A percentile compares a stretch with the other conserved stretches of the same genome.
phyloP scores from a whole-genome alignment of 257 asterid species.

The Solanum stenotomum region DNA sequence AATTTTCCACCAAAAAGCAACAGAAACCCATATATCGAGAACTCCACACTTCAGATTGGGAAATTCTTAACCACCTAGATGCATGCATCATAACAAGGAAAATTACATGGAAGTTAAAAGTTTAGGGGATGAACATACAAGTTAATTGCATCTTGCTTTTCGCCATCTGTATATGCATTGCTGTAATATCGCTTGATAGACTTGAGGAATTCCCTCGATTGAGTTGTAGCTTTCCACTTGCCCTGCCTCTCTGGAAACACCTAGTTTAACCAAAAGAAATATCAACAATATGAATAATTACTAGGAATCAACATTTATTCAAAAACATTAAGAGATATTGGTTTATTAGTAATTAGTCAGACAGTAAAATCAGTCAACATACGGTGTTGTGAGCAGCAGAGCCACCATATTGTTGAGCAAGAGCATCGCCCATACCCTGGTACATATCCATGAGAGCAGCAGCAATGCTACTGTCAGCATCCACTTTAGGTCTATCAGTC shows the following conservation, averaged over 20 bases:
- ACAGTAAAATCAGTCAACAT: constrained; percentile 3
- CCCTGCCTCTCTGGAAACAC: constrained; percentile 99
- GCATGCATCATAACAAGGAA: constrained; percentile 4
- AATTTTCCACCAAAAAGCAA: not conserved
- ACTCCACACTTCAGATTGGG: constrained; percentile 2
- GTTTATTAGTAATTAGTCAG: not conserved
- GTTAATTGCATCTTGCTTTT: constrained; percentile 99
- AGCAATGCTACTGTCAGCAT: constrained; percentile 93
- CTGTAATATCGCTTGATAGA: constrained; percentile 96
- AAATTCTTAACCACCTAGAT: not conserved
- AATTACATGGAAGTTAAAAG: constrained; percentile 3
- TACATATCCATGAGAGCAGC: constrained; percentile 99
- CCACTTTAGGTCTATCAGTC: constrained; percentile 81
- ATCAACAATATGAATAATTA: not conserved
- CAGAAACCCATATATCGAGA: not conserved
- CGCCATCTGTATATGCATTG: constrained; percentile 97
- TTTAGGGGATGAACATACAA: constrained; percentile 35
- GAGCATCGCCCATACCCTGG: constrained; percentile 98
- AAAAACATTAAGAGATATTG: not conserved
- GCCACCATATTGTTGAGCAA: constrained; percentile 99
- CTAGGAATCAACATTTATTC: not conserved
- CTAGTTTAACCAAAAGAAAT: constrained; percentile 26
- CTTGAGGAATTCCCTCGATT: constrained; percentile 92
- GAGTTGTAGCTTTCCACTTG: constrained; percentile 98
- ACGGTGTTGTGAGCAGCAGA: constrained; percentile 98